A percentile compares a stretch with the other conserved stretches of the same genome.
Evolutionary conservation across 169 alveolate genomes (phyloP).

Genomic region (Plasmodium coatneyi): DNA sequence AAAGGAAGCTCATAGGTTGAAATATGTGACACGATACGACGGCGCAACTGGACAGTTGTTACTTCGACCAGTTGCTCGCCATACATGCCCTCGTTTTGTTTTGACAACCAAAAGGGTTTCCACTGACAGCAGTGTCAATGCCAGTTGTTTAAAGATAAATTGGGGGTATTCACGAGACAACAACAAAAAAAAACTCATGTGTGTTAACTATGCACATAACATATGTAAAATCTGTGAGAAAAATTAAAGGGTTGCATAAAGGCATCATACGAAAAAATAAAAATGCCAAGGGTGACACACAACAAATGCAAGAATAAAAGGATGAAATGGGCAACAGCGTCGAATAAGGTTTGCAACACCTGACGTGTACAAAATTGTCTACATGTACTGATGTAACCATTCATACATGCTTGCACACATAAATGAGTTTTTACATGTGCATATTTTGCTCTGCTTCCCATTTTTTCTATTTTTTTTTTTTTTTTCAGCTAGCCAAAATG

Average conservation of each 20-base stretch:
- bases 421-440: background rate
- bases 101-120: background rate
- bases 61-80: background rate
- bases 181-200: background rate
- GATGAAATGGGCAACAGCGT: background rate
- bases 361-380: background rate
- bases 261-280: background rate
- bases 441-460: background rate
- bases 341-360: background rate
- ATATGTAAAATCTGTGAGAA: background rate
- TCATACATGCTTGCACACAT: background rate
- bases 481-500: background rate
- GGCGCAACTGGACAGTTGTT: background rate
- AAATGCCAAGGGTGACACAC: background rate
- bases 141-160: background rate
- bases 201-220: background rate
- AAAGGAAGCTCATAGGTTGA: background rate
- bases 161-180: background rate
- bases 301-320: background rate
- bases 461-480: slow-evolving; percentile 1
- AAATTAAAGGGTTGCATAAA: background rate
- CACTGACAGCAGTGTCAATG: background rate
- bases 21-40: background rate
- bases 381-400: background rate
- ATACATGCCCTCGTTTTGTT: background rate